A percentile compares a stretch with the other conserved stretches of the same genome.
These are phyloP conservation scores for Papiliotrema terrestris DNA, from an alignment of 1,284 basidiomycete genomes.

Conservation along the genomic window DNA sequence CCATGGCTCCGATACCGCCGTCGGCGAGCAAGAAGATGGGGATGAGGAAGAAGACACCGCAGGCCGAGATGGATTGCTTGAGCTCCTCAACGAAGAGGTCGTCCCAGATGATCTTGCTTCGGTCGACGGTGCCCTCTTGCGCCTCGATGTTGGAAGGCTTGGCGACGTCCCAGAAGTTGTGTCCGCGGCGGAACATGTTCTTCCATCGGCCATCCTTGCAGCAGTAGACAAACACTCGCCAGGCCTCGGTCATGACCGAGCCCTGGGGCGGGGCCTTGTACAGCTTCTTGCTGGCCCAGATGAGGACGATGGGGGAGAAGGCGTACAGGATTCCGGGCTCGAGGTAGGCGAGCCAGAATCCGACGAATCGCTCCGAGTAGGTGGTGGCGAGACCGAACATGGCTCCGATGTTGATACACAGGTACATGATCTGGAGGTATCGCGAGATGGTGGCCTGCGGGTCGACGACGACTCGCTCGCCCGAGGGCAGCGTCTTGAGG, in stretches of 20 bases:
- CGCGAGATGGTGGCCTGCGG: conserved; percentile 40
- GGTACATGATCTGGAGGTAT: conserved; percentile 43
- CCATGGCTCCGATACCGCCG: conserved; percentile 10
- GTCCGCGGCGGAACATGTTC: conserved; percentile 24
- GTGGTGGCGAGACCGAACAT: conserved; percentile 43
- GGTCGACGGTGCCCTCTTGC: conserved; percentile 29
- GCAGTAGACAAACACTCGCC: conserved; percentile 22
- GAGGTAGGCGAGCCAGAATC: conserved; percentile 52
- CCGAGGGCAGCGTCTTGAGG: conserved; percentile 30
- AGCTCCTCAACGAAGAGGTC: conserved; percentile 51
- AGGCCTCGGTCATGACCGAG: conserved; percentile 44
- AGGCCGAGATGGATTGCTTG: conserved; percentile 46
- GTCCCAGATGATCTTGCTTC: conserved; percentile 44
- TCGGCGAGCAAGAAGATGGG: conserved; percentile 26
- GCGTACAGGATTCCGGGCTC: conserved; percentile 32
- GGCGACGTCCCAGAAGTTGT: conserved; percentile 45
- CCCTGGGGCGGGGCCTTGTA: conserved; percentile 48
- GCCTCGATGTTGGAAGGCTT: conserved; percentile 16
- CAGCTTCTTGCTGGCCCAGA: conserved; percentile 41
- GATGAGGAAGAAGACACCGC: conserved; percentile 45
- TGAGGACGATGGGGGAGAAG: conserved; percentile 48
- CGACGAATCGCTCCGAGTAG: conserved; percentile 44
- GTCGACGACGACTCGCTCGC: conserved; percentile 48
- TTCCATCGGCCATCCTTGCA: conserved; percentile 23
- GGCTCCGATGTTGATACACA: conserved; percentile 47